Percentiles rank a stretch among this genome's conserved stretches.
Conservation (phyloP, 257 asterid genomes). For the Nicotiana tomentosiformis region DNA sequence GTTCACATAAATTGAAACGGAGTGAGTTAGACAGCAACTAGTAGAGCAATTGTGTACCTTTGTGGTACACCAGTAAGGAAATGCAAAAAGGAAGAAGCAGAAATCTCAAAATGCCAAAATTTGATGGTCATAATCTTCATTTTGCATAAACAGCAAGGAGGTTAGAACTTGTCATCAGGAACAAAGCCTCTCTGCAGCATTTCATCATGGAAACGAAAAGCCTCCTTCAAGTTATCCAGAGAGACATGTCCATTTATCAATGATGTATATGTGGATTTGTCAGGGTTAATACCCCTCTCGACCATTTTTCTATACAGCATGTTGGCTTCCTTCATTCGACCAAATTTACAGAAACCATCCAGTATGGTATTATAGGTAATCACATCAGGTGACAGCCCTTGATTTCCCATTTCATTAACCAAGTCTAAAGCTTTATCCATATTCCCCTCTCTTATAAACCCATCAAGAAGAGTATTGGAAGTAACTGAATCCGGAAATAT, state of each 20-base stretch:
- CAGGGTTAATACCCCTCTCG: slow-evolving; percentile 43
- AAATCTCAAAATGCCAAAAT: neutral
- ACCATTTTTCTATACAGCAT: slow-evolving; percentile 41
- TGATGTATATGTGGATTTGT: slow-evolving; percentile 44
- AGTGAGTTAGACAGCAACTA: neutral
- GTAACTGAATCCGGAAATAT: slow-evolving; percentile 46
- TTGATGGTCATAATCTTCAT: neutral
- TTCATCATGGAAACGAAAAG: slow-evolving; percentile 60
- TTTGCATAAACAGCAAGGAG: neutral
- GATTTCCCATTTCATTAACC: slow-evolving; percentile 49
- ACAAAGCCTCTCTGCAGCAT: slow-evolving; percentile 65
- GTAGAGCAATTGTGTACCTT: neutral
- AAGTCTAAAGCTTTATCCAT: slow-evolving; percentile 41
- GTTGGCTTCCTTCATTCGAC: slow-evolving; percentile 61
- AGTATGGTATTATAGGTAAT: slow-evolving; percentile 53
- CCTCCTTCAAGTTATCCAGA: slow-evolving; percentile 56
- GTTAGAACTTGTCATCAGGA: slow-evolving; percentile 72
- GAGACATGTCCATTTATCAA: slow-evolving; percentile 60
- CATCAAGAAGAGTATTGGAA: slow-evolving; percentile 65
- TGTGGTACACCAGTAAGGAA: neutral
- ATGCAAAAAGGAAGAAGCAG: neutral
- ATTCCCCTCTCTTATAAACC: slow-evolving; percentile 57
- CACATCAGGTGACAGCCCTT: slow-evolving; percentile 41
- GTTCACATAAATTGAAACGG: no score
- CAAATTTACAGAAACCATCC: slow-evolving; percentile 51